Conservation (phyloP, 768 basidiomycete genomes). For the Lentinula sp. region DNA sequence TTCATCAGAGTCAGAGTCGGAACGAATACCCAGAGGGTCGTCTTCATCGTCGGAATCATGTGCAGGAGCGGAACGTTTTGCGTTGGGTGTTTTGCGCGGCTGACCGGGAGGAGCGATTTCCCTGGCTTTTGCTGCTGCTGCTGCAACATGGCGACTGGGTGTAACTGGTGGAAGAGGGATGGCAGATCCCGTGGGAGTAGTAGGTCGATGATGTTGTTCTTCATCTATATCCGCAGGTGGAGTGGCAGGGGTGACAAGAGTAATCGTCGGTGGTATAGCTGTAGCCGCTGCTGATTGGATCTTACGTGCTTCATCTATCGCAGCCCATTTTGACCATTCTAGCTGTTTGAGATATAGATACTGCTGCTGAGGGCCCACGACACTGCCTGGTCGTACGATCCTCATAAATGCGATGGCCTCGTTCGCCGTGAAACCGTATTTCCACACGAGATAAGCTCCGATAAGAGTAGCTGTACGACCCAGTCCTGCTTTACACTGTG, state of each 20-base stretch:
- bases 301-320: constrained; percentile 71
- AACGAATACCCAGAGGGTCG: not conserved
- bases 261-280: constrained; percentile 22
- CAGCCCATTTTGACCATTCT: constrained; percentile 92
- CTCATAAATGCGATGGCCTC: constrained; percentile 99
- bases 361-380: constrained; percentile 90
- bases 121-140: constrained; percentile 64
- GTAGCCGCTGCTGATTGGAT: constrained; percentile 27
- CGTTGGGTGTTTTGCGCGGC: constrained; percentile 81
- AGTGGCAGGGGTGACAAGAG: constrained; percentile 67
- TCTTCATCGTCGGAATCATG: constrained; percentile 67
- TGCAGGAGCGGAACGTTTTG: constrained; percentile 52
- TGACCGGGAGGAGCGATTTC: constrained; percentile 76
- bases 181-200: constrained; percentile 35
- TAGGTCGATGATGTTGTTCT: constrained; percentile 37
- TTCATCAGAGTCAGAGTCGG: constrained; percentile 30
- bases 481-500: constrained; percentile 91
- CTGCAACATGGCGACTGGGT: constrained; percentile 69
- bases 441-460: constrained; percentile 98
- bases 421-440: constrained; percentile 93
- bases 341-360: constrained; percentile 93
- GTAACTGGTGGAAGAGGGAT: constrained; percentile 65
- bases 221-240: constrained; percentile 77
- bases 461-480: constrained; percentile 96
- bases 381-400: constrained; percentile 89